A percentile compares a stretch with the other conserved stretches of the same genome.
Evolutionary conservation across 345 rosid genomes (phyloP).

Genomic region (Excoecaria agallocha): DNA sequence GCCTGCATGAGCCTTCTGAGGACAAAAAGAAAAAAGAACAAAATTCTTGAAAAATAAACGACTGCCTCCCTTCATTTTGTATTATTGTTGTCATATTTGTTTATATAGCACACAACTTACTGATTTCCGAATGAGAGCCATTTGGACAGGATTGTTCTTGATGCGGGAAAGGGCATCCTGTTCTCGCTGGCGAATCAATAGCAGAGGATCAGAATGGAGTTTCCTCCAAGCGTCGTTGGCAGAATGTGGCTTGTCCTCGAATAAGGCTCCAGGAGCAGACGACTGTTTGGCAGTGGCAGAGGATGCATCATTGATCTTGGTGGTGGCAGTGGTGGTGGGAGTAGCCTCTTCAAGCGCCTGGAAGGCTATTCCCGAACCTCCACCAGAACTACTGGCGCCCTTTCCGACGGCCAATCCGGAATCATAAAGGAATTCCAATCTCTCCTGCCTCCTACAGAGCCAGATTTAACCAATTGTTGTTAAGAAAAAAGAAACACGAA

Average conservation of each 20-base stretch:
- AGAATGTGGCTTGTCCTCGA: constrained; percentile 79
- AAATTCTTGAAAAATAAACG: too few species aligned
- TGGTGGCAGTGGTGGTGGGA: neutral
- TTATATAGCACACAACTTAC: constrained; percentile 32
- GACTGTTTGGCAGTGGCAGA: constrained; percentile 34
- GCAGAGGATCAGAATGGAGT: constrained; percentile 89
- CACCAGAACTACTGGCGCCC: constrained; percentile 39
- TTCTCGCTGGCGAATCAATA: constrained; percentile 87
- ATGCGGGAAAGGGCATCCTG: constrained; percentile 92
- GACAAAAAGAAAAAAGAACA: too few species aligned
- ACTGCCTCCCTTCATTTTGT: neutral
- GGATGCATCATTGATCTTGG: neutral
- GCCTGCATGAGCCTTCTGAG: too few species aligned
- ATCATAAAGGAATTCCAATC: constrained; percentile 92
- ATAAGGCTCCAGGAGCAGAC: constrained; percentile 73
- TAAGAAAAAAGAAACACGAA: neutral
- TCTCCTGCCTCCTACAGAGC: constrained; percentile 72
- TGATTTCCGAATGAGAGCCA: constrained; percentile 82
- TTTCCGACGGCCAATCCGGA: constrained; percentile 89
- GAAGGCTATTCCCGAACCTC: constrained; percentile 52
- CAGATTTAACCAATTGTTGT: neutral
- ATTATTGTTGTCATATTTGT: neutral
- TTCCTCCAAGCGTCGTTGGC: constrained; percentile 92
- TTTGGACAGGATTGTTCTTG: constrained; percentile 92
- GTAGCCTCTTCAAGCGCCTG: constrained; percentile 52